phyloP scores from a whole-genome alignment of 345 rosid genomes.

The Salix caprea region DNA sequence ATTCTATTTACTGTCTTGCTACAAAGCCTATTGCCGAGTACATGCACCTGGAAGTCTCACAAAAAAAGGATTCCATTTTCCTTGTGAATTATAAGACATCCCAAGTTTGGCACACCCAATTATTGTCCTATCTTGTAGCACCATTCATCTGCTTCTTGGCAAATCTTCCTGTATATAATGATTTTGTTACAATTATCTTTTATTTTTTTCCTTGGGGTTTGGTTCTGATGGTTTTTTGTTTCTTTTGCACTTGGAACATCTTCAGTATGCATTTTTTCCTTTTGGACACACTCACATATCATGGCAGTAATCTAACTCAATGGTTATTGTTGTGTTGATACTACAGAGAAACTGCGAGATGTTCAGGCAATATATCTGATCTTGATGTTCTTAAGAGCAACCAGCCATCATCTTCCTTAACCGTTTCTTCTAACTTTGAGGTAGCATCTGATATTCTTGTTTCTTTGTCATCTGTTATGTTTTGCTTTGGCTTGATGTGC shows the following conservation, averaged over 20 bases:
- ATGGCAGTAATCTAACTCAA: slow-evolving; percentile 2
- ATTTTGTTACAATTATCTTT: too few relatives aligned
- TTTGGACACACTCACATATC: background rate
- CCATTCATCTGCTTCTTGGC: background rate
- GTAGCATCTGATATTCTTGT: slow-evolving; percentile 26
- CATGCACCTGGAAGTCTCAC: background rate
- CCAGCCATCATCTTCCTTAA: slow-evolving; percentile 44
- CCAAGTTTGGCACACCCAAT: background rate
- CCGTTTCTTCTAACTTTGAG: slow-evolving; percentile 81
- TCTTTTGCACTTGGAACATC: background rate
- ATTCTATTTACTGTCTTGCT: background rate
- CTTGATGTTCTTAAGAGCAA: slow-evolving; percentile 48
- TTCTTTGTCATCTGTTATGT: background rate
- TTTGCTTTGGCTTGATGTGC: background rate
- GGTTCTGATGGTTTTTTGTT: background rate
- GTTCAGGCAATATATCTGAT: slow-evolving; percentile 36
- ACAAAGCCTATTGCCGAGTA: background rate
- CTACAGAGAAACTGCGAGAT: slow-evolving; percentile 57
- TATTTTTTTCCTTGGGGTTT: too few relatives aligned
- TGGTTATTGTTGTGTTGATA: slow-evolving; percentile 17
- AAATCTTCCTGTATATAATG: background rate
- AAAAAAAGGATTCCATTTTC: background rate
- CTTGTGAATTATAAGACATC: background rate
- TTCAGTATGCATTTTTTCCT: background rate
- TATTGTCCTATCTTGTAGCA: background rate